Evolutionary conservation across 2,329 filamentous ascomycete species (phyloP).

Genomic region (Ampelomyces quisqualis): DNA sequence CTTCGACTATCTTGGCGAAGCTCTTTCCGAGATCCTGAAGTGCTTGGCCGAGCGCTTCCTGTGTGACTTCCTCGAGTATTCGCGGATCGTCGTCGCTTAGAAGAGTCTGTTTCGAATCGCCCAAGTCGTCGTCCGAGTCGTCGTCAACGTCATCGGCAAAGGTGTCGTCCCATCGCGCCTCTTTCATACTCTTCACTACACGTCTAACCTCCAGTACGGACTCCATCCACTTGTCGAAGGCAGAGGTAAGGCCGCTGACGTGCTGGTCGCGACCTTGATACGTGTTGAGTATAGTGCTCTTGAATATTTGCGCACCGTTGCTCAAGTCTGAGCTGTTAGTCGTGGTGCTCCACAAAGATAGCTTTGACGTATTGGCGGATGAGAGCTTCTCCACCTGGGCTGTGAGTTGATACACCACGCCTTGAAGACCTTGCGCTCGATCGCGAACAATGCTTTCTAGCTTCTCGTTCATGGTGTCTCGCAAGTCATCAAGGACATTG

Average conservation of each 20-base stretch:
- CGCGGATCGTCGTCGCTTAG: constrained; percentile 73
- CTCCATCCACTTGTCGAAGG: constrained; percentile 72
- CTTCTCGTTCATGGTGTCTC: constrained; percentile 67
- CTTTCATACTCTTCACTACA: constrained; percentile 64
- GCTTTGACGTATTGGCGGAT: constrained; percentile 46
- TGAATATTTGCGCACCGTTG: constrained; percentile 66
- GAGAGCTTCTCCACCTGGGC: constrained; percentile 62
- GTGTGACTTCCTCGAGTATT: constrained; percentile 61
- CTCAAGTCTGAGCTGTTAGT: constrained; percentile 66
- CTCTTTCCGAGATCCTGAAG: constrained; percentile 61
- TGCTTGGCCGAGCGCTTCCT: constrained; percentile 57
- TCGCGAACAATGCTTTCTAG: constrained; percentile 63
- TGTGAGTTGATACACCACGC: constrained; percentile 65
- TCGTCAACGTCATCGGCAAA: constrained; percentile 72
- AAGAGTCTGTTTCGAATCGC: constrained; percentile 63
- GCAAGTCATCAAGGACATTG: constrained; percentile 67
- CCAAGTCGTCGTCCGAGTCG: constrained; percentile 68
- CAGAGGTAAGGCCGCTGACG: constrained; percentile 61
- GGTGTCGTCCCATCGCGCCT: constrained; percentile 74
- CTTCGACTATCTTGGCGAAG: constrained; percentile 53
- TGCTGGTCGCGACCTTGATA: constrained; percentile 71
- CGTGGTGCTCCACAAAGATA: constrained; percentile 67
- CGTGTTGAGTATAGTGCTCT: constrained; percentile 66
- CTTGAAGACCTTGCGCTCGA: constrained; percentile 64
- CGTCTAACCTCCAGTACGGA: constrained; percentile 67